These are phyloP conservation scores for Mikania micrantha DNA, from an alignment of 129 eudicot genomes.

Conservation along the genomic window DNA sequence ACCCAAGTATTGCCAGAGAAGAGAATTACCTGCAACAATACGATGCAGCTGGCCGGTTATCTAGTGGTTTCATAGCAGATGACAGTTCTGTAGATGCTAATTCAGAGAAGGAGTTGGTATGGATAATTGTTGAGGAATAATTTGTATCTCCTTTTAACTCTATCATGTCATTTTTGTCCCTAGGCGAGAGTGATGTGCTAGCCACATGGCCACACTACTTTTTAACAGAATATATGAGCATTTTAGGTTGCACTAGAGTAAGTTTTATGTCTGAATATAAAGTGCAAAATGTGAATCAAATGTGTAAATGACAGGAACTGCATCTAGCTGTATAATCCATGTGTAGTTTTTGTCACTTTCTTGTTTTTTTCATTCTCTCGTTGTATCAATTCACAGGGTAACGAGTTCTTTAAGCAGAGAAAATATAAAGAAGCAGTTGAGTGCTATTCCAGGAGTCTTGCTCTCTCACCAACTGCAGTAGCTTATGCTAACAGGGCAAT, in stretches of 20 bases:
- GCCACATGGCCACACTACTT: neutral
- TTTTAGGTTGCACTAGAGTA: neutral
- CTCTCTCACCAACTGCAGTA: constrained; percentile 92
- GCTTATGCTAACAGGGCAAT: constrained; percentile 97
- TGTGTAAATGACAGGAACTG: neutral
- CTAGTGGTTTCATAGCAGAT: constrained; percentile 41
- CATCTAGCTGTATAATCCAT: neutral
- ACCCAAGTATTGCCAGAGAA: constrained; percentile 20
- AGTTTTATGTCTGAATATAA: neutral
- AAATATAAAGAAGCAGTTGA: constrained; percentile 86
- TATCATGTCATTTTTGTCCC: neutral
- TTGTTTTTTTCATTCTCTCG: neutral
- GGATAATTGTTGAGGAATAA: neutral
- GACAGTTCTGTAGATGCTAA: constrained; percentile 69
- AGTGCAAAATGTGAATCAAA: constrained; percentile 2
- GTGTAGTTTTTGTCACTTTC: neutral
- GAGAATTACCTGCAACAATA: constrained; percentile 46
- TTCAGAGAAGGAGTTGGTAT: constrained; percentile 96
- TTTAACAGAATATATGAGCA: neutral
- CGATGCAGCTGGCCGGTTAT: constrained; percentile 36
- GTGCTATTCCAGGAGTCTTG: constrained; percentile 96
- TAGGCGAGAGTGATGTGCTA: neutral
- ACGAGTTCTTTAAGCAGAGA: constrained; percentile 81
- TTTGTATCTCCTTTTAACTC: neutral
- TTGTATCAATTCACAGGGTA: constrained; percentile 50